These are phyloP conservation scores for Populus hybrid DNA, from an alignment of 441 rosid genomes.

Conservation along the genomic window DNA sequence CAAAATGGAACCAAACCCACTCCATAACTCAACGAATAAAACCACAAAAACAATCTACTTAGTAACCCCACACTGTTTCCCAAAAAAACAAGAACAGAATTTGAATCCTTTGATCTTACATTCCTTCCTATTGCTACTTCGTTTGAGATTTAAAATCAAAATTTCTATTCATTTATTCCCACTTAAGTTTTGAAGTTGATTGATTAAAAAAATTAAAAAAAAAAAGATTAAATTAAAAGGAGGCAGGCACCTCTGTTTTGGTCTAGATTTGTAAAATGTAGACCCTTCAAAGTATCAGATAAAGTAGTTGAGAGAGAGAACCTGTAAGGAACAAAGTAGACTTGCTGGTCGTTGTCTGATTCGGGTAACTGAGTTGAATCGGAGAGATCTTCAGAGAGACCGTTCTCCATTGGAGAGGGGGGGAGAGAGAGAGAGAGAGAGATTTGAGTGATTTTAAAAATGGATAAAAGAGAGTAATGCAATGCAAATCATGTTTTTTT, in stretches of 20 bases:
- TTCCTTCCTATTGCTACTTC: not conserved
- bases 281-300: not conserved
- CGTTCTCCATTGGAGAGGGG: slow-evolving; percentile 35
- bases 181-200: not conserved
- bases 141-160: not conserved
- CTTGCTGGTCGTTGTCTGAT: slow-evolving; percentile 69
- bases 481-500: slow-evolving; percentile 23
- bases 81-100: not conserved
- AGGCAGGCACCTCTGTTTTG: not conserved
- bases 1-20: not conserved
- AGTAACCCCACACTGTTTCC: not conserved
- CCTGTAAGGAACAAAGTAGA: slow-evolving; percentile 93
- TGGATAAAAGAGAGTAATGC: slow-evolving; percentile 9
- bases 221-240: not conserved
- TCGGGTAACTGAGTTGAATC: slow-evolving; percentile 58
- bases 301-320: slow-evolving; percentile 20
- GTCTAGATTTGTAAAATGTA: not conserved
- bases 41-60: not conserved
- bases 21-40: not conserved
- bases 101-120: not conserved
- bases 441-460: not conserved
- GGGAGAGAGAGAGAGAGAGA: not conserved
- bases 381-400: slow-evolving; percentile 42
- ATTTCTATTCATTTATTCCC: not conserved
- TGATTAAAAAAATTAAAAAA: too few species aligned